Evolutionary conservation across 2,329 filamentous ascomycete species (phyloP).

Genomic region (Fusarium camptoceras): DNA sequence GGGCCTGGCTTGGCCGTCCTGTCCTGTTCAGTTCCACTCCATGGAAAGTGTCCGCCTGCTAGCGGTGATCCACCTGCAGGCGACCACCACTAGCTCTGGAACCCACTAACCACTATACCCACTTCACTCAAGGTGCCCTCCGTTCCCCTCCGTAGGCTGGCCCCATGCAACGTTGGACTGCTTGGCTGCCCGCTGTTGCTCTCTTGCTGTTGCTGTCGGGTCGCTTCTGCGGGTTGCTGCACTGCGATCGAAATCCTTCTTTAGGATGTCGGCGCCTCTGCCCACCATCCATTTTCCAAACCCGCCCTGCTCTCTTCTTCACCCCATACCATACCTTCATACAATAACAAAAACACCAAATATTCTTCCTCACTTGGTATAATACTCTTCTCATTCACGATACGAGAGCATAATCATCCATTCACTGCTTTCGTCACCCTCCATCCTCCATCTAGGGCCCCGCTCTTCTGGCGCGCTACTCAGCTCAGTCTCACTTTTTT

Average conservation of each 20-base stretch:
- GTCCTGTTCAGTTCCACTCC: constrained; percentile 3
- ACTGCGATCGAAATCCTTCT: constrained; percentile 40
- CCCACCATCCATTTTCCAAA: constrained; percentile 38
- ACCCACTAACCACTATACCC: constrained; percentile 36
- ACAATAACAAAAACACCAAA: constrained; percentile 27
- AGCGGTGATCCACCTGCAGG: constrained; percentile 48
- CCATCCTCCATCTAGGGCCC: constrained; percentile 22
- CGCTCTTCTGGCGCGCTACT: constrained; percentile 42
- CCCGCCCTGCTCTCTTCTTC: constrained; percentile 16
- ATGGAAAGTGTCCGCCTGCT: constrained; percentile 38
- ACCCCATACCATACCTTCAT: constrained; percentile 17
- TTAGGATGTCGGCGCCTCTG: constrained; percentile 41
- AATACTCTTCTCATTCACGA: constrained; percentile 7
- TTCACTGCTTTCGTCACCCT: constrained; percentile 23
- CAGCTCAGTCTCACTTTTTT: constrained; percentile 47
- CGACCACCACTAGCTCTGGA: constrained; percentile 42
- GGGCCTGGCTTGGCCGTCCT: neutral
- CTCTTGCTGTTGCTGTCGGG: neutral
- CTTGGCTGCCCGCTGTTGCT: constrained; percentile 11
- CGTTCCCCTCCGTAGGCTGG: constrained; percentile 24
- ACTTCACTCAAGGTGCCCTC: constrained; percentile 26
- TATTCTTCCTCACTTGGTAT: neutral
- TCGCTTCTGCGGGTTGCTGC: neutral
- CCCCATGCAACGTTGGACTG: constrained; percentile 48
- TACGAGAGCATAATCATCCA: constrained; percentile 3